phyloP scores from a whole-genome alignment of 371 early-diverging fungal genomes.

The Actinomucor elegans region DNA sequence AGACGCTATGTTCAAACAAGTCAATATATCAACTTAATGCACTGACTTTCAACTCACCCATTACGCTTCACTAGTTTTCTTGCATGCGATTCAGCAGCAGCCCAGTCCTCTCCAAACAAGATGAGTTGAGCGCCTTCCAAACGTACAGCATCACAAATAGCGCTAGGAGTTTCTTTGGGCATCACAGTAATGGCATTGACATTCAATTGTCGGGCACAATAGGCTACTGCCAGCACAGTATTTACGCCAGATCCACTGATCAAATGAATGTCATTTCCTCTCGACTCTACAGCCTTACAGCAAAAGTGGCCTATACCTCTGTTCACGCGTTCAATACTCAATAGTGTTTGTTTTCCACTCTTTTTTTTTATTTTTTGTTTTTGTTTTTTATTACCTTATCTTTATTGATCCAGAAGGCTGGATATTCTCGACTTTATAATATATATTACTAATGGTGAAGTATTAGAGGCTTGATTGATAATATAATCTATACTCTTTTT shows the following conservation, averaged over 20 bases:
- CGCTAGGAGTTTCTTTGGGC: conserved; percentile 49
- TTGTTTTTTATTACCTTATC: conserved; percentile 46
- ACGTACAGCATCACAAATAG: conserved; percentile 58
- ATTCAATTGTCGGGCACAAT: conserved; percentile 64
- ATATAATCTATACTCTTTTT: too few relatives aligned
- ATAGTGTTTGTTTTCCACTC: neutral
- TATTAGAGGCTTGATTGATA: neutral
- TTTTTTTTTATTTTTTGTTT: too few relatives aligned
- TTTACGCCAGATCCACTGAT: conserved; percentile 70
- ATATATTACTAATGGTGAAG: conserved; percentile 54
- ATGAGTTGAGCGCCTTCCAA: conserved; percentile 62
- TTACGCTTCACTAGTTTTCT: conserved; percentile 51
- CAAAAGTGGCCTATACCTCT: conserved; percentile 71
- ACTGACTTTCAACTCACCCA: conserved; percentile 45
- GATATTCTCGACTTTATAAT: conserved; percentile 72
- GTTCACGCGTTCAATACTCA: neutral
- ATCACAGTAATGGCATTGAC: conserved; percentile 60
- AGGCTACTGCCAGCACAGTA: conserved; percentile 70
- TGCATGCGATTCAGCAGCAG: conserved; percentile 54
- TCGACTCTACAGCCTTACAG: conserved; percentile 50
- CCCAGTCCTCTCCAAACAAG: conserved; percentile 60
- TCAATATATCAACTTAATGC: too few relatives aligned
- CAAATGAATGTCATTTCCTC: conserved; percentile 53
- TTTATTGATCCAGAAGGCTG: conserved; percentile 78
- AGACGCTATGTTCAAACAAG: conserved; percentile 37